phyloP scores from a whole-genome alignment of 306 rosid species.

The Fagus crenata region DNA sequence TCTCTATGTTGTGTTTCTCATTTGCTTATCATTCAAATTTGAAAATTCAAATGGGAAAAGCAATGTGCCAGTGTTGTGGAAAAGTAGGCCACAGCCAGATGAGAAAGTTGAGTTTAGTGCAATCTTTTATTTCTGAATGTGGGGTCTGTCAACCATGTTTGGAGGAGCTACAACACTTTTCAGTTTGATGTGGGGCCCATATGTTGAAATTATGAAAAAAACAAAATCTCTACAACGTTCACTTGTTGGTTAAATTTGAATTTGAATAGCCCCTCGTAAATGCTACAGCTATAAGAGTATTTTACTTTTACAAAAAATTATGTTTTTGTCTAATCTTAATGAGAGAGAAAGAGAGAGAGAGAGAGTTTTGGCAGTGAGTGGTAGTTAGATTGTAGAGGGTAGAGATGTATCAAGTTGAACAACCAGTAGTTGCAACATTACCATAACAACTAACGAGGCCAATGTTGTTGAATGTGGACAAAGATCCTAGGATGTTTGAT shows the following conservation, averaged over 20 bases:
- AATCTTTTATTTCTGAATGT: conserved; percentile 29
- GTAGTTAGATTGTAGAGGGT: conserved; percentile 27
- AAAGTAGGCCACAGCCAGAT: conserved; percentile 31
- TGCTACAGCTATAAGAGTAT: not conserved
- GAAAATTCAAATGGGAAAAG: conserved; percentile 52
- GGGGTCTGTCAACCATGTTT: conserved; percentile 38
- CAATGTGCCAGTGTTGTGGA: conserved; percentile 29
- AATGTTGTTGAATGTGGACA: conserved; percentile 11
- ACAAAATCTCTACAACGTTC: conserved; percentile 23
- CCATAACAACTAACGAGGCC: conserved; percentile 16
- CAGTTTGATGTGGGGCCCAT: conserved; percentile 36
- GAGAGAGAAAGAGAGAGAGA: not conserved
- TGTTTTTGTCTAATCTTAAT: not conserved
- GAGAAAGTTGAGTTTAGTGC: conserved; percentile 13
- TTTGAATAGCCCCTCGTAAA: not conserved
- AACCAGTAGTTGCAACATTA: conserved; percentile 36
- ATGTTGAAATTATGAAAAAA: not conserved
- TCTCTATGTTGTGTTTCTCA: conserved; percentile 36
- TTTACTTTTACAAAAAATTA: not conserved
- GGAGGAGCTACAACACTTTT: conserved; percentile 25
- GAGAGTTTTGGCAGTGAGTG: not conserved
- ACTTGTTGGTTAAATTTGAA: conserved; percentile 28
- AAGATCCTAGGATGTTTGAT: not conserved
- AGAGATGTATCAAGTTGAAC: conserved; percentile 37
- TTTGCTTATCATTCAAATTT: conserved; percentile 53